phyloP scores from a whole-genome alignment of 208 protist genomes.

The Acanthamoeba culbertsoni region DNA sequence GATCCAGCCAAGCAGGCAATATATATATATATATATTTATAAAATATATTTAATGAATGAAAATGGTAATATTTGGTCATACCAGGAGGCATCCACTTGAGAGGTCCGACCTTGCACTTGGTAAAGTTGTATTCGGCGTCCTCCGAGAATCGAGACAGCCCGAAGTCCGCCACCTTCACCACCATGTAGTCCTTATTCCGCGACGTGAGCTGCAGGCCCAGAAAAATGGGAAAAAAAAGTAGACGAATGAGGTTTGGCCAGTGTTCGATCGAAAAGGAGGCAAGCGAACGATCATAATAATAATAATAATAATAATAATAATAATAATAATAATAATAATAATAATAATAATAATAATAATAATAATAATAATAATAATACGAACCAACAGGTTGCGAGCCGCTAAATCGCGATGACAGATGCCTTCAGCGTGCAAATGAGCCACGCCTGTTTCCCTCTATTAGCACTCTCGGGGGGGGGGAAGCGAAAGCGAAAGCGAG shows the following conservation, averaged over 20 bases:
- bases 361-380: neutral
- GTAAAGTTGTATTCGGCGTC: neutral
- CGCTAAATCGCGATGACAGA: neutral
- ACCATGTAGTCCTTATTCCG: neutral
- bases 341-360: neutral
- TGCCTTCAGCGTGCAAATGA: neutral
- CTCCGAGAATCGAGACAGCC: neutral
- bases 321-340: neutral
- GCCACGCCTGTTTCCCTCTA: neutral
- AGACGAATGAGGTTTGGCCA: no score
- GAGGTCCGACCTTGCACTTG: neutral
- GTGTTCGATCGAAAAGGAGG: no score
- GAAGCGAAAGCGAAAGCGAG: neutral
- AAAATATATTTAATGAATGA: neutral
- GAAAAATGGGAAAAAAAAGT: no score
- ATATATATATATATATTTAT: no score
- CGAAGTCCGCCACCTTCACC: neutral
- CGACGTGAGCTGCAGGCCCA: neutral
- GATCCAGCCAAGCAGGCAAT: no score
- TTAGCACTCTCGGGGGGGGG: no score
- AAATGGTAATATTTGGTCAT: neutral
- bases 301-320: no score
- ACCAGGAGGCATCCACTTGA: constrained; percentile 19
- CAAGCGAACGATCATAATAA: no score
- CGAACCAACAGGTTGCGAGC: constrained; percentile 8